Percentiles rank a stretch among this genome's conserved stretches.
These are phyloP conservation scores for Acacia melanoxylon DNA, from an alignment of 306 rosid species.

Conservation along the genomic window DNA sequence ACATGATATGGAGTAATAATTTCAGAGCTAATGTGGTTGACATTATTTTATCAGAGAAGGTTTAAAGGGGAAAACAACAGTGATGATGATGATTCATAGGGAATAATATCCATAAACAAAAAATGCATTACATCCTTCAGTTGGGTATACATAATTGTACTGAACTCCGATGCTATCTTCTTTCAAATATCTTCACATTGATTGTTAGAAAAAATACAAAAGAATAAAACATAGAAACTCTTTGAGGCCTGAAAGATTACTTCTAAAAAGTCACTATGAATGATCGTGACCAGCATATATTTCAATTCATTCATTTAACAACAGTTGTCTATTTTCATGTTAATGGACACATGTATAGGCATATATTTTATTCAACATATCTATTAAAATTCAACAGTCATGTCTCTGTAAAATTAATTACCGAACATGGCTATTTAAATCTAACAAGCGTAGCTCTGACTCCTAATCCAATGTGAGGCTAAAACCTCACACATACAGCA, in stretches of 20 bases:
- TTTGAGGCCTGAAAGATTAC: not conserved
- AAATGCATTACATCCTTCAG: not conserved
- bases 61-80: not conserved
- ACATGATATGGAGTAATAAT: not conserved
- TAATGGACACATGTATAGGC: not conserved
- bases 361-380: not conserved
- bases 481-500: not conserved
- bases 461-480: not conserved
- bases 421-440: not conserved
- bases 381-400: not conserved
- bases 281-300: not conserved
- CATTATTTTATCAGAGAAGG: slow-evolving; percentile 1
- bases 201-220: not conserved
- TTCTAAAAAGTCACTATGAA: not conserved
- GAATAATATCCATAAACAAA: too few species aligned
- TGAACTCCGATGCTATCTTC: slow-evolving; percentile 17
- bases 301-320: not conserved
- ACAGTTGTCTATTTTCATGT: not conserved
- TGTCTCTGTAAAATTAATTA: too few species aligned
- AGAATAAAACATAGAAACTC: not conserved
- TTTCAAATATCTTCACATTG: slow-evolving; percentile 14
- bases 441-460: not conserved
- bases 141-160: not conserved
- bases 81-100: too few species aligned
- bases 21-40: slow-evolving; percentile 23